Percentiles rank a stretch among this genome's conserved stretches.
These are phyloP conservation scores for Vigna reflexopilosa DNA, from an alignment of 306 rosid species.

Conservation along the genomic window DNA sequence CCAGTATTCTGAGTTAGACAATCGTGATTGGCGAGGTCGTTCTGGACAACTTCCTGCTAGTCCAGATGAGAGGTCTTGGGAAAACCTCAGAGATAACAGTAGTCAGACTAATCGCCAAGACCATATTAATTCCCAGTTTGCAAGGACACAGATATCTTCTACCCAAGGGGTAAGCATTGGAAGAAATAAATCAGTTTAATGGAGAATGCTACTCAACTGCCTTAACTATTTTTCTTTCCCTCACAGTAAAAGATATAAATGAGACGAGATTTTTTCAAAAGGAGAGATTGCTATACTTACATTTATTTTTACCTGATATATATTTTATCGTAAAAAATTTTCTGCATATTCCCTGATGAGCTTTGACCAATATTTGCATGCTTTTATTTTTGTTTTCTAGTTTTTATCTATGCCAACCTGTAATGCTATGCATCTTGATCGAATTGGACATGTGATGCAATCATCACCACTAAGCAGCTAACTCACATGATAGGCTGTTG, in stretches of 20 bases:
- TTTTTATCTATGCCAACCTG: neutral
- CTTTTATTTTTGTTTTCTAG: neutral
- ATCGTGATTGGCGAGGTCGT: constrained; percentile 86
- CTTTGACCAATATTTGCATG: neutral
- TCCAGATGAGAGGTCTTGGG: constrained; percentile 73
- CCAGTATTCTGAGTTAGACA: constrained; percentile 77
- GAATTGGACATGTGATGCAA: neutral
- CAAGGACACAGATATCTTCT: constrained; percentile 56
- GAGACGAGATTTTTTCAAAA: neutral
- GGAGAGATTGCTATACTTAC: neutral
- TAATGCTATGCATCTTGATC: neutral
- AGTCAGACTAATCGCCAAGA: constrained; percentile 64
- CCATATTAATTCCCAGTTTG: constrained; percentile 56
- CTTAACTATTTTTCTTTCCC: neutral
- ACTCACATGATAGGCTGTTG: neutral
- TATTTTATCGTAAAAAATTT: neutral
- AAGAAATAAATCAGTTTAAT: constrained; percentile 21
- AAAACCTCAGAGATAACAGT: constrained; percentile 54
- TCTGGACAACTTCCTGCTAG: constrained; percentile 61
- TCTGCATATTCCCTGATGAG: neutral
- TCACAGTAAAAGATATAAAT: neutral
- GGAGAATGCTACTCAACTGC: neutral
- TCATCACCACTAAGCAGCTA: neutral
- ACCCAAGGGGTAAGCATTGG: constrained; percentile 55
- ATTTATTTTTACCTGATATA: neutral